phyloP scores from a whole-genome alignment of 192 early-diverging fungal species.

The Coemansia sp. region DNA sequence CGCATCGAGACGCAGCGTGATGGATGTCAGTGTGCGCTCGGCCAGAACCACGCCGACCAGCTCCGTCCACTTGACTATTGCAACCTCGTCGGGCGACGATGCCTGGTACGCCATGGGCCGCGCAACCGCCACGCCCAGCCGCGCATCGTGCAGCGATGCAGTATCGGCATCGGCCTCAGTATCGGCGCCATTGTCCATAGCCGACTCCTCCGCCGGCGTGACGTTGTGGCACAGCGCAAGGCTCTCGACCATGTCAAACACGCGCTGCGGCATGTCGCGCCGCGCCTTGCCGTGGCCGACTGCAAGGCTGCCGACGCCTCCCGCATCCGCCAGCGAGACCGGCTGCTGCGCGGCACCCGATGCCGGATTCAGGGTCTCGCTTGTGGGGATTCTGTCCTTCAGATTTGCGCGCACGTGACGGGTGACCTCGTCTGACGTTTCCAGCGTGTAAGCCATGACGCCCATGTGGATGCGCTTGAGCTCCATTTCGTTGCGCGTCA shows the following conservation, averaged over 20 bases:
- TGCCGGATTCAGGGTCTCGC: neutral
- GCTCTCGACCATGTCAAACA: slow-evolving; percentile 86
- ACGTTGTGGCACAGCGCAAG: slow-evolving; percentile 93
- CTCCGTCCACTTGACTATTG: slow-evolving; percentile 92
- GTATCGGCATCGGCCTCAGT: slow-evolving; percentile 11
- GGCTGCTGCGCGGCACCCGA: neutral
- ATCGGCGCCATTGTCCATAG: no score
- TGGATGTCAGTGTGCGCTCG: slow-evolving; percentile 70
- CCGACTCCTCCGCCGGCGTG: slow-evolving; percentile 51
- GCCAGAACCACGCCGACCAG: slow-evolving; percentile 82
- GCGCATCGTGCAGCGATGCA: slow-evolving; percentile 20
- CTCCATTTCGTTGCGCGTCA: slow-evolving; percentile 98
- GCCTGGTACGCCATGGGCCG: slow-evolving; percentile 82
- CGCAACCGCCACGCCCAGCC: slow-evolving; percentile 14
- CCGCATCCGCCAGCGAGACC: neutral
- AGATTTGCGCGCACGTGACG: slow-evolving; percentile 61
- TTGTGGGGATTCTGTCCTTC: slow-evolving; percentile 9
- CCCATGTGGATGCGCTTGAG: slow-evolving; percentile 94
- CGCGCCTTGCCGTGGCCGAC: slow-evolving; percentile 60
- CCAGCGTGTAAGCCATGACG: slow-evolving; percentile 86
- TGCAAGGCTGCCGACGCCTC: slow-evolving; percentile 7
- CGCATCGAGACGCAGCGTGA: slow-evolving; percentile 62
- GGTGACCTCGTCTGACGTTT: slow-evolving; percentile 89
- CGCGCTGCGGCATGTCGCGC: slow-evolving; percentile 80
- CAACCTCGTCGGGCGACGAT: slow-evolving; percentile 95